Evolutionary conservation across 805 yeast genomes (phyloP), one percentile per base, ranked within the genome.

Genomic region (Wickerhamomyces rabaulensis): DNA sequence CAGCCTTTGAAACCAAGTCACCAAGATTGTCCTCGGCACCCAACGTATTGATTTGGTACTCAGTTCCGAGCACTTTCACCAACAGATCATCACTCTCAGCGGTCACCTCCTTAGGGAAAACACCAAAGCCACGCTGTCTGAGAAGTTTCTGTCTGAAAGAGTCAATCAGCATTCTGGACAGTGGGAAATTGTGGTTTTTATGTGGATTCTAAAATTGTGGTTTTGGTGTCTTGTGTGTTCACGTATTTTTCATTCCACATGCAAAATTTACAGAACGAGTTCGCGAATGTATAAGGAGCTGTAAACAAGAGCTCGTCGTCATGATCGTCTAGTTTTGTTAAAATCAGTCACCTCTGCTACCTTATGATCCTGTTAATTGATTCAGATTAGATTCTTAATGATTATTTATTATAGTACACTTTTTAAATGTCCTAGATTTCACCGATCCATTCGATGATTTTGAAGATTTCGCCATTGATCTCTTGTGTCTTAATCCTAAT

Each of bases 401-500:
- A 27, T 27, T 27, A 27, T 25, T 25, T 25, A 25, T 25, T 29
- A 29, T 29, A 29, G 6, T 29, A 29, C 35, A 29, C 16, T 29
- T 6, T 29, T 6, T 33, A 16, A 33, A 8, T 17, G 36, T 33
- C 36, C 12, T 35, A 43, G 41, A 42, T 52, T 31, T 57, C 62
- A 2, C 82, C 79, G 33, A 82, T 74, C 96, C 96, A 90, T 60
- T 88, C 89, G 88, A 95, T 87, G 31, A 87, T 87, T 59, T 81
- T 80, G 75, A 86, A 79, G 50, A 90, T 86, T 54, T 90, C 97
- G 16, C 97, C 97, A 57, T 84, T 86, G 25, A 82, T 74, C 61
- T 90, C 97, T 46, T 79, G 66, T 46, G 83, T 73, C 35, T 78
- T 73, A 16, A 75, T 70, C 48, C 81, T 75, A 12, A 90, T 78